Percentiles rank a stretch among this genome's conserved stretches.
Conservation (phyloP, 225 moss, liverwort and hornwort species). For the Straminergon stramineum region DNA sequence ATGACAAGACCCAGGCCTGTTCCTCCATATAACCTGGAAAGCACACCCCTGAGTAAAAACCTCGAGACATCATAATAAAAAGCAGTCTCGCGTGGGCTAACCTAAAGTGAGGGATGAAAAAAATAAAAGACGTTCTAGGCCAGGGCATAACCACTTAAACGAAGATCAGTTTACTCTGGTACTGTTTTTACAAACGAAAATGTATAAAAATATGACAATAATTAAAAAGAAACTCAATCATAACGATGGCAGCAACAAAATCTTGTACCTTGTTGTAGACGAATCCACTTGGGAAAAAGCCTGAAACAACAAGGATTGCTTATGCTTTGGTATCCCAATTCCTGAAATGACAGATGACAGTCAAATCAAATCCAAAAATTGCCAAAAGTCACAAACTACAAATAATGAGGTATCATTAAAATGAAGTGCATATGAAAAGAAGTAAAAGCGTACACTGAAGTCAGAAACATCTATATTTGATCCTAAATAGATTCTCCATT, state of each 20-base stretch:
- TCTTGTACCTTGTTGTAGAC: conserved; percentile 47
- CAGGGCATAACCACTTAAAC: neutral
- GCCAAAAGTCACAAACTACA: neutral
- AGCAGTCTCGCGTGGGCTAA: neutral
- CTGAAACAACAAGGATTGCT: conserved; percentile 52
- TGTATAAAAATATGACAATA: neutral
- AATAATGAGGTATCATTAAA: neutral
- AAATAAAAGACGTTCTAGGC: neutral
- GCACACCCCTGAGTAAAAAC: neutral
- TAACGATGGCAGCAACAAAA: neutral
- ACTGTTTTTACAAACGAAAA: neutral
- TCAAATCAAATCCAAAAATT: neutral
- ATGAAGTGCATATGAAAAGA: neutral
- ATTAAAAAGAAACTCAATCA: neutral
- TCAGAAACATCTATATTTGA: neutral
- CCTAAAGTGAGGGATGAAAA: neutral
- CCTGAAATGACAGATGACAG: conserved; percentile 11
- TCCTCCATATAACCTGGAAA: conserved; percentile 49
- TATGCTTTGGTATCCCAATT: conserved; percentile 56
- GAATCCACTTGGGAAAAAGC: conserved; percentile 58
- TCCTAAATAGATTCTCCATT: neutral
- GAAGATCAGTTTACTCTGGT: neutral
- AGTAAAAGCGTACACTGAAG: neutral
- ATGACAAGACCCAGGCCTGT: conserved; percentile 56
- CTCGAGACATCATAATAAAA: neutral